Conservation (phyloP, 2,329 filamentous ascomycete genomes). For the Penicillium palitans region DNA sequence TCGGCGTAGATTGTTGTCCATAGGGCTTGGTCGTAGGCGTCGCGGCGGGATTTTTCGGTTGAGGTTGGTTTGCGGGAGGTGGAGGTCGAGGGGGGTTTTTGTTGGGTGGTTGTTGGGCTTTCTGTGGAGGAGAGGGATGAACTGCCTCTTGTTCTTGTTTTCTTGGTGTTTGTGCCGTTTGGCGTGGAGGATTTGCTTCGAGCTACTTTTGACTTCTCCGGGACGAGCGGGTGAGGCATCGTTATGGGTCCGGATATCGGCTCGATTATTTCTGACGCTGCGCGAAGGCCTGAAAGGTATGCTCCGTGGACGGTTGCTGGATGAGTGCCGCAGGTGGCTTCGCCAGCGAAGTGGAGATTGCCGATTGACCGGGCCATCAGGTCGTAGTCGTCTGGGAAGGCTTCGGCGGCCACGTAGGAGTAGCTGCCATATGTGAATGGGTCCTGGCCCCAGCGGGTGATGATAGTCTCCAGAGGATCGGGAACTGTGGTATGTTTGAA, state of each 20-base stretch:
- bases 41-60: constrained; percentile 35
- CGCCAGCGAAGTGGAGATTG: constrained; percentile 91
- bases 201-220: constrained; percentile 52
- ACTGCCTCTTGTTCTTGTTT: not conserved
- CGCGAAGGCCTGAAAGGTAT: constrained; percentile 88
- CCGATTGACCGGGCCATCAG: constrained; percentile 81
- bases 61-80: constrained; percentile 15
- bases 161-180: constrained; percentile 9
- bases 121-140: constrained; percentile 16
- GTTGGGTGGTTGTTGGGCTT: constrained; percentile 22
- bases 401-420: constrained; percentile 83
- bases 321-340: constrained; percentile 93
- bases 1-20: constrained; percentile 56
- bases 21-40: constrained; percentile 59
- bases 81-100: constrained; percentile 12
- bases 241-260: constrained; percentile 77
- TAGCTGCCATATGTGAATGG: constrained; percentile 92
- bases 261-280: constrained; percentile 81
- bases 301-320: constrained; percentile 96
- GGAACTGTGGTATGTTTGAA: constrained; percentile 68
- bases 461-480: constrained; percentile 76
- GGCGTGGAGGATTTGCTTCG: constrained; percentile 30
- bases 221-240: constrained; percentile 72
- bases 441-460: constrained; percentile 91
- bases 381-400: constrained; percentile 86